Evolutionary conservation across 2,329 filamentous ascomycete genomes (phyloP), one percentile per base, ranked within the genome.

Genomic region (Cladosporium sp.): DNA sequence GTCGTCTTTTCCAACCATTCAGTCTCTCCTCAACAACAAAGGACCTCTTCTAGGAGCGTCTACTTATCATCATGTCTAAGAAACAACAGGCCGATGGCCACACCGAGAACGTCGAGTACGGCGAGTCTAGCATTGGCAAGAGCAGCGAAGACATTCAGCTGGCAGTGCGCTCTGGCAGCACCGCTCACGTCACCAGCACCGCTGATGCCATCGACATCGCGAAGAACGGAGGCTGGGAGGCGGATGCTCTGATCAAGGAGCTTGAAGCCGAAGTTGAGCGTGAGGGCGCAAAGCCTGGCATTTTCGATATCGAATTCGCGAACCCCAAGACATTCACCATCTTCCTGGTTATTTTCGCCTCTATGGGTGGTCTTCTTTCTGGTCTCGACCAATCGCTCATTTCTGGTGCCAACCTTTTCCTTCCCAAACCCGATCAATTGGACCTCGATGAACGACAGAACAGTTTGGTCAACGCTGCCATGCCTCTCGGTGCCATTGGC

Each of bases 321-420:
- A 76, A 85, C 62, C 81, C 83, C 0, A 78, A 72, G 47, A 68
- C 81, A 60, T 88, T 86, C 64, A 88, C 84, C 20, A 85, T 77
- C 72, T 68, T 85, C 13, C 74, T 86, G 12, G 82, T 86, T 38
- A 80, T 76, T 1, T 88, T 88, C 58, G 84, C 84, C n/a, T 85
- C 81, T 13, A 85, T 88, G 82, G 84, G 85, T 43, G 85, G 85
- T 62, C 70, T 88, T 18, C 77, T 88, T 0, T 86, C 82, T 1
- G 85, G 85, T 53, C 74, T 88, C 16, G 85, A 88, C 61, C 85
- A 88, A 67, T 85, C 80, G 39, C 72, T 88, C 50, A 88, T 88
- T 59, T 83, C 78, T 11, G 85, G 85, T 46, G 85, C 85, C 43
- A 84, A 85, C 59, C 71, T 88, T 3, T 84, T 78, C 62, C 71